Evolutionary conservation across 345 rosid species (phyloP), one percentile per base, ranked within the genome.

Genomic region (Noccaea caerulescens): DNA sequence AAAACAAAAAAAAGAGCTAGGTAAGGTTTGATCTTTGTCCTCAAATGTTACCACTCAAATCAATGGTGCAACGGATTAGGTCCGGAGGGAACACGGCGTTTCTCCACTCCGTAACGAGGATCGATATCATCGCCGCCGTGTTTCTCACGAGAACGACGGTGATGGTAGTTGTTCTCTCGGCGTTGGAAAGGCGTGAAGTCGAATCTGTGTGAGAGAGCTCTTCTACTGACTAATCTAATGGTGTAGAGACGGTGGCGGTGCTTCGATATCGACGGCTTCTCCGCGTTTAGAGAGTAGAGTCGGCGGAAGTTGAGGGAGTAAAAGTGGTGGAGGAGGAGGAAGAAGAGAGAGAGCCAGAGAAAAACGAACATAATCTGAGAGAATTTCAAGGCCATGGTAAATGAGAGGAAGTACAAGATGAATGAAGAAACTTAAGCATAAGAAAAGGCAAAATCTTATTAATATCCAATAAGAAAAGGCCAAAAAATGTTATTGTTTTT

Each of bases 61-160:
- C 10, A 81, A 82, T 90, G 98, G 80, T 92, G 98, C 75, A 92
- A 81, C 11, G 98, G 96, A 80, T 92, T 92, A 0, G 98, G 95
- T 43, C 98, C 96, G 1, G 91, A 86, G 23, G 96, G 98, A 52
- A 92, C 98, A 10, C 83, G 91, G 25, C 96, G 95, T 81, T 92
- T 92, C 80, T 92, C 86, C 13, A 85, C 86, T 11, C 92, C 91
- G 3, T 92, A 92, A 45, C 87, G 92, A 1, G 87, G 93, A 79
- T 92, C 96, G 44, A 90, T 85, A 87, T 88, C 76, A 47, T 58
- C 78, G 43, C 49, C 80, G 8, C 36, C 79, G 12, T 58, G 32
- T 60, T 61, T 25, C 39, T 62, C 43, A 27, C 32, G 5, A 72
- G 77, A 57, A 56, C 3, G 66, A 55, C 7, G 51, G 59, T 43